phyloP scores from a whole-genome alignment of 257 asterid genomes.

The Solanum chmielewskii region DNA sequence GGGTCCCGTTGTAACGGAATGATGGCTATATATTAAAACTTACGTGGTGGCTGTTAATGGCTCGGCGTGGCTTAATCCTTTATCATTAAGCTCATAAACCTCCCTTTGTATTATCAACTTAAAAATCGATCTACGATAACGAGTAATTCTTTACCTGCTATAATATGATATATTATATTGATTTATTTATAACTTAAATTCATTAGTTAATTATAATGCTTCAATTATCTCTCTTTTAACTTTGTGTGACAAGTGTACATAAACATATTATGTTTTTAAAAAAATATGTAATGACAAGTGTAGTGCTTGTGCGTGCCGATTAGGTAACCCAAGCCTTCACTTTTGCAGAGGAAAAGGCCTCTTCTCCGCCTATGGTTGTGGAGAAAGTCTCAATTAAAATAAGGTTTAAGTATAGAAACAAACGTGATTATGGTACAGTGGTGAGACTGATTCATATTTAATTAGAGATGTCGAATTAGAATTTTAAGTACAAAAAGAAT shows the following conservation, averaged over 20 bases:
- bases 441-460: no score
- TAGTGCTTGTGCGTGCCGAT: conserved; percentile 42
- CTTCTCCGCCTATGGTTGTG: conserved; percentile 9
- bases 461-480: fast-evolving
- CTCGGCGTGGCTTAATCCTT: conserved; percentile 27
- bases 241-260: conserved; percentile 8
- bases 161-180: background rate
- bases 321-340: conserved; percentile 30
- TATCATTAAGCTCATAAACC: conserved; percentile 21
- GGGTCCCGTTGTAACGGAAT: conserved; percentile 21
- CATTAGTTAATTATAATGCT: background rate
- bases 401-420: background rate
- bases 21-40: conserved; percentile 6
- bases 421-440: no score
- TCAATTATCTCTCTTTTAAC: background rate
- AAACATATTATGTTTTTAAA: background rate
- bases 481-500: no score
- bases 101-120: background rate
- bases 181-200: background rate
- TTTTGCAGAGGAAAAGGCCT: conserved; percentile 12
- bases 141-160: background rate
- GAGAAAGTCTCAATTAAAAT: background rate
- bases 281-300: background rate
- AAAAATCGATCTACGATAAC: background rate
- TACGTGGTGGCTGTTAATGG: conserved; percentile 25